phyloP scores from a whole-genome alignment of 2,329 filamentous ascomycete genomes.

The Alternaria incomplexa region DNA sequence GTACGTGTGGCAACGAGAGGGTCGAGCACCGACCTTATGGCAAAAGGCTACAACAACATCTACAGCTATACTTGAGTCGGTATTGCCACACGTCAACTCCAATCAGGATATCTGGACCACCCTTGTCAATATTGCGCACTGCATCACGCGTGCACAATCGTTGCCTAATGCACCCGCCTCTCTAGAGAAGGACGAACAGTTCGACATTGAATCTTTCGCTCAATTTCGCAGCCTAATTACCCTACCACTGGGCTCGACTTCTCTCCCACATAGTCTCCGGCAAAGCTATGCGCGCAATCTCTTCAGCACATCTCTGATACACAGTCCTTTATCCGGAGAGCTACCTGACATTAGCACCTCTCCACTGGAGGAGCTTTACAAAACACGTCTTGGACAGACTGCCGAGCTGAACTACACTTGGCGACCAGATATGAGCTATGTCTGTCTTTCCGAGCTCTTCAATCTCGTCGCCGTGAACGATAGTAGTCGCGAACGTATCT shows the following conservation, averaged over 20 bases:
- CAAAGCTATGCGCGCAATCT: constrained; percentile 75
- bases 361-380: constrained; percentile 68
- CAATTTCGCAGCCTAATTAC: constrained; percentile 75
- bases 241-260: constrained; percentile 70
- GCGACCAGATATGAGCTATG: constrained; percentile 76
- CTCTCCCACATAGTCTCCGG: constrained; percentile 71
- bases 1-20: constrained; percentile 76
- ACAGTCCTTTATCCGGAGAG: constrained; percentile 69
- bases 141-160: constrained; percentile 47
- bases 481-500: constrained; percentile 53
- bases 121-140: constrained; percentile 44
- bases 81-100: constrained; percentile 58
- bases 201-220: constrained; percentile 79
- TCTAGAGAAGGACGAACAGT: constrained; percentile 70
- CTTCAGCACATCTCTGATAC: constrained; percentile 82
- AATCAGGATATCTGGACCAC: constrained; percentile 68
- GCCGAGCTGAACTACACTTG: constrained; percentile 68
- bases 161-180: constrained; percentile 45
- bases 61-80: constrained; percentile 70
- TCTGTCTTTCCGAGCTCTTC: constrained; percentile 77
- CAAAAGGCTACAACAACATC: constrained; percentile 75
- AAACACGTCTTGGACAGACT: constrained; percentile 73
- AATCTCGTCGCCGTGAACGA: constrained; percentile 60
- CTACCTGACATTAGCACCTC: constrained; percentile 57
- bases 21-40: constrained; percentile 78